Evolutionary conservation across 2,329 filamentous ascomycete species (phyloP).

Genomic region (Monosporascus sp.): DNA sequence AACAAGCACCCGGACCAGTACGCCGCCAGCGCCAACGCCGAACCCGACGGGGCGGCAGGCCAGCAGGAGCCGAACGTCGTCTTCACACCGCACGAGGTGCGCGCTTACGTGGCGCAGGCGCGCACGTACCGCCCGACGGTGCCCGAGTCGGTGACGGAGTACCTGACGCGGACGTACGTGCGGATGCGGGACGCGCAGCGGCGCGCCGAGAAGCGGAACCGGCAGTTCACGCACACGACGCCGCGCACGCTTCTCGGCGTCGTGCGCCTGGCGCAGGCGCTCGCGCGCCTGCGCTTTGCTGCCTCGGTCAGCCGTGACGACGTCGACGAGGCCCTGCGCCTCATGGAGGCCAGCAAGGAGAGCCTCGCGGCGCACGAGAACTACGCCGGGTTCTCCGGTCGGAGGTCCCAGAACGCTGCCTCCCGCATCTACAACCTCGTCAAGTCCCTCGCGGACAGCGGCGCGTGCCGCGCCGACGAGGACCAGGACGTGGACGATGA

Average conservation of each 20-base stretch:
- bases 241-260: constrained; percentile 90
- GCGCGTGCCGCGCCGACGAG: constrained; percentile 68
- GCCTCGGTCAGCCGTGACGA: constrained; percentile 82
- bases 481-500: constrained; percentile 51
- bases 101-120: constrained; percentile 91
- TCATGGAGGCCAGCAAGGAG: constrained; percentile 91
- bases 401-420: constrained; percentile 70
- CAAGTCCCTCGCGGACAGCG: constrained; percentile 77
- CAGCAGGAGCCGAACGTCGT: constrained; percentile 48
- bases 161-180: constrained; percentile 96
- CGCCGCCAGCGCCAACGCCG: constrained; percentile 36
- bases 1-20: constrained; percentile 80
- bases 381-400: constrained; percentile 42
- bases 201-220: constrained; percentile 82
- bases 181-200: constrained; percentile 89
- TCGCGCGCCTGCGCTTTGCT: constrained; percentile 86
- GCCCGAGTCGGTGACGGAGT: constrained; percentile 81
- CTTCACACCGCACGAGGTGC: constrained; percentile 88
- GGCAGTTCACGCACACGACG: constrained; percentile 90
- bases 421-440: constrained; percentile 95
- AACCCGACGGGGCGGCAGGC: constrained; percentile 7
- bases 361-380: constrained; percentile 68
- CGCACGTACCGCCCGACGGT: constrained; percentile 84
- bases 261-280: constrained; percentile 85
- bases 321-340: constrained; percentile 87